Percentiles rank a stretch among this genome's conserved stretches.
phyloP scores from a whole-genome alignment of 495 filamentous ascomycete species.

The Trichoderma reesei region DNA sequence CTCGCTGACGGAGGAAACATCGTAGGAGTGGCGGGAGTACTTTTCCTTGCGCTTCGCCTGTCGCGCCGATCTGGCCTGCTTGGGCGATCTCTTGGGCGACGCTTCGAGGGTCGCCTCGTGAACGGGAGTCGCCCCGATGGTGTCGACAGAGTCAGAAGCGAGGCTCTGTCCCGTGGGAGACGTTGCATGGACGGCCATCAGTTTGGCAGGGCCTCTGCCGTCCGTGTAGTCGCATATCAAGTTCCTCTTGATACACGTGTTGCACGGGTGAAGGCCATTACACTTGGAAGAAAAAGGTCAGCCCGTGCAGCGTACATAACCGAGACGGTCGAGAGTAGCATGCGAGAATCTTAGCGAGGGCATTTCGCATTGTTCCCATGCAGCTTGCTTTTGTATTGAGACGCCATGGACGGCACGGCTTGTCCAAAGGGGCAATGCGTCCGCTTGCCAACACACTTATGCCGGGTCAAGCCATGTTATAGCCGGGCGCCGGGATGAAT shows the following conservation, averaged over 20 bases:
- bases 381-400: not conserved
- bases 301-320: conserved; percentile 1
- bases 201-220: not conserved
- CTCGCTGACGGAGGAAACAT: conserved; percentile 20
- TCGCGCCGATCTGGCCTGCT: not conserved
- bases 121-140: not conserved
- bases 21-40: not conserved
- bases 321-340: not conserved
- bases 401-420: not conserved
- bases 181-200: not conserved
- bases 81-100: not conserved
- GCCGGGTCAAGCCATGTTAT: conserved; percentile 7
- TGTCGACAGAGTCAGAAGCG: not conserved
- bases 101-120: not conserved
- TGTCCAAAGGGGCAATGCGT: conserved; percentile 6
- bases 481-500: not conserved
- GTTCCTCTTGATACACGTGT: conserved; percentile 52
- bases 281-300: conserved; percentile 33
- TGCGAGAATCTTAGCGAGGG: not conserved
- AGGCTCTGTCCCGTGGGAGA: not conserved
- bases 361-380: not conserved
- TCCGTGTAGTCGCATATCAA: conserved; percentile 42
- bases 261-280: conserved; percentile 61
- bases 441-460: conserved; percentile 6
- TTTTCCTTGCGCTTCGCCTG: not conserved